Percentiles rank a stretch among this genome's conserved stretches.
Evolutionary conservation across 176 grass and related monocot species (phyloP).

Genomic region (Triticum turgidum): DNA sequence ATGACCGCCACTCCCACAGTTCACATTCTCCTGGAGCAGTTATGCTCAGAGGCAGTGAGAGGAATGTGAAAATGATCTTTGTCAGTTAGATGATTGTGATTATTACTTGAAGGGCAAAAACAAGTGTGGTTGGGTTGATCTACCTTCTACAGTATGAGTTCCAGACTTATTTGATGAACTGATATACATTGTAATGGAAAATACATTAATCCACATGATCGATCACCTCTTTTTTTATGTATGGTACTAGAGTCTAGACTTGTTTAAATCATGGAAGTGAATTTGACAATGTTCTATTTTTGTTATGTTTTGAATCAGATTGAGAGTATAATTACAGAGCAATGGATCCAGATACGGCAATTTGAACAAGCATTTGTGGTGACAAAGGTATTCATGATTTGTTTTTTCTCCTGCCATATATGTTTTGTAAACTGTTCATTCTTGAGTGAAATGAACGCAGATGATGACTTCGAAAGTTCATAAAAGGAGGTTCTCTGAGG

Average conservation of each 20-base stretch:
- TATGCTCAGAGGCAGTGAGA: background rate
- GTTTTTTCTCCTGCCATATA: conserved; percentile 5
- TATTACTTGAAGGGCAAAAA: conserved; percentile 20
- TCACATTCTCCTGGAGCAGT: background rate
- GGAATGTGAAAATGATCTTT: conserved; percentile 6
- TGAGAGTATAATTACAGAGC: conserved; percentile 77
- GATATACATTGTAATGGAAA: conserved; percentile 6
- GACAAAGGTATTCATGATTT: conserved; percentile 65
- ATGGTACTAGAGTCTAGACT: background rate
- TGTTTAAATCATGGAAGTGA: conserved; percentile 23
- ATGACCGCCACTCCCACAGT: background rate
- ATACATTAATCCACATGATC: background rate
- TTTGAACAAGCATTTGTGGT: conserved; percentile 90
- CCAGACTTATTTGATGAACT: background rate
- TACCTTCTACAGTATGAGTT: background rate
- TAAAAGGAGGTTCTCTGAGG: conserved; percentile 34
- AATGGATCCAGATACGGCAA: conserved; percentile 92
- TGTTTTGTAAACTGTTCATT: conserved; percentile 31
- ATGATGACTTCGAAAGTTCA: conserved; percentile 76
- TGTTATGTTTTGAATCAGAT: conserved; percentile 53
- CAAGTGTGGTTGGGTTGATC: background rate
- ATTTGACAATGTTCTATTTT: conserved; percentile 1
- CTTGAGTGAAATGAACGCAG: conserved; percentile 45
- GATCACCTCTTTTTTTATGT: conserved; percentile 13
- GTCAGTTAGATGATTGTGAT: conserved; percentile 7